phyloP scores from a whole-genome alignment of 768 basidiomycete species.

The Serendipita sp. region DNA sequence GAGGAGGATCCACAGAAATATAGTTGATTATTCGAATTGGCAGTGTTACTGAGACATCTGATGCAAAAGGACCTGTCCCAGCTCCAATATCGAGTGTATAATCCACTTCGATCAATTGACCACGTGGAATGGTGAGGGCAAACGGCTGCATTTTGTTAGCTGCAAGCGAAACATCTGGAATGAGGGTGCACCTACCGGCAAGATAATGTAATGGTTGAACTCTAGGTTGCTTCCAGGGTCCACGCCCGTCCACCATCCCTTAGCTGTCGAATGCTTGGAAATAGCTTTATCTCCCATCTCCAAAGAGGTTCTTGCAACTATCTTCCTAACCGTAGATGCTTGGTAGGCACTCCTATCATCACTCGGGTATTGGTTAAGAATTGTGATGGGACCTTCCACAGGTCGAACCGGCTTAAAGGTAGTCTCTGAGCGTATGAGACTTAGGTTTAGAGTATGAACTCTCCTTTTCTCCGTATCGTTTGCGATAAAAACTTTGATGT shows the following conservation, averaged over 20 bases:
- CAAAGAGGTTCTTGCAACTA: constrained; percentile 47
- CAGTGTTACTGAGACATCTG: constrained; percentile 52
- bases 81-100: constrained; percentile 54
- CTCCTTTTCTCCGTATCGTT: constrained; percentile 46
- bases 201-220: constrained; percentile 50
- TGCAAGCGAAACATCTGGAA: not conserved
- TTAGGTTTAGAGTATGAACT: constrained; percentile 45
- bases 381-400: constrained; percentile 19
- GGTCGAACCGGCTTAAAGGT: constrained; percentile 41
- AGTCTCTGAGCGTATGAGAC: constrained; percentile 48
- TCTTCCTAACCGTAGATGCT: constrained; percentile 43
- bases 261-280: constrained; percentile 58
- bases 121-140: constrained; percentile 49
- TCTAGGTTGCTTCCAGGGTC: constrained; percentile 39
- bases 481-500: constrained; percentile 42
- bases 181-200: constrained; percentile 45
- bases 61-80: constrained; percentile 38
- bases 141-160: constrained; percentile 32
- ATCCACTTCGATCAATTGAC: constrained; percentile 58
- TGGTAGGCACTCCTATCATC: constrained; percentile 45
- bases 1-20: constrained; percentile 72
- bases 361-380: constrained; percentile 11
- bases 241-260: constrained; percentile 85
- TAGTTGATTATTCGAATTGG: constrained; percentile 71
- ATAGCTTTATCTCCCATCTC: constrained; percentile 47